Conservation (phyloP, 192 early-diverging fungal genomes). For the Podila epigama region DNA sequence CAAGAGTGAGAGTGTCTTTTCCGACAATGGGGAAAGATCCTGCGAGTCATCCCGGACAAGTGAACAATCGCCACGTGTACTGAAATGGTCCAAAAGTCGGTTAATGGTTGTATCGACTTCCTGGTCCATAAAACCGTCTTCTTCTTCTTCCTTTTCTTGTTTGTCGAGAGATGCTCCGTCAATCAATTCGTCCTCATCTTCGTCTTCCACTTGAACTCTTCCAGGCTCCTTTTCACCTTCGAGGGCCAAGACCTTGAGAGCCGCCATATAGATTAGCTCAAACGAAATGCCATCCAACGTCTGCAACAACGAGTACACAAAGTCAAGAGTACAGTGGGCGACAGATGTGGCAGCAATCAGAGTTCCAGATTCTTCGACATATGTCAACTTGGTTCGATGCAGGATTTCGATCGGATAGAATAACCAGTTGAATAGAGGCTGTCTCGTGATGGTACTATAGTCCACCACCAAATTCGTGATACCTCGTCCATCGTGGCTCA, state of each 20-base stretch:
- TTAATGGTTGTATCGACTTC: slow-evolving; percentile 33
- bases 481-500: slow-evolving; percentile 42
- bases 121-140: slow-evolving; percentile 40
- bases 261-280: slow-evolving; percentile 36
- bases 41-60: slow-evolving; percentile 23
- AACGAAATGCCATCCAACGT: slow-evolving; percentile 44
- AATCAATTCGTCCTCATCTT: slow-evolving; percentile 6
- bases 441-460: slow-evolving; percentile 37
- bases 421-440: slow-evolving; percentile 47
- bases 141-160: slow-evolving; percentile 22
- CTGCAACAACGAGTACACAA: slow-evolving; percentile 41
- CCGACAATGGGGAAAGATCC: slow-evolving; percentile 3
- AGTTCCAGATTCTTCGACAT: slow-evolving; percentile 43
- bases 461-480: slow-evolving; percentile 26
- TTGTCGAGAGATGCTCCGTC: not conserved
- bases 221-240: slow-evolving; percentile 38
- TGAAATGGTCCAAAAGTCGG: slow-evolving; percentile 38
- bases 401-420: slow-evolving; percentile 42
- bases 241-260: slow-evolving; percentile 27
- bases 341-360: slow-evolving; percentile 44
- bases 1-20: slow-evolving; percentile 35
- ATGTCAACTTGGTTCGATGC: slow-evolving; percentile 31
- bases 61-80: slow-evolving; percentile 35
- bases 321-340: slow-evolving; percentile 25
- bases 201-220: not conserved